A percentile compares a stretch with the other conserved stretches of the same genome.
These are phyloP conservation scores for Nakazawaea molendinolei DNA, from an alignment of 805 yeast species.

Conservation along the genomic window DNA sequence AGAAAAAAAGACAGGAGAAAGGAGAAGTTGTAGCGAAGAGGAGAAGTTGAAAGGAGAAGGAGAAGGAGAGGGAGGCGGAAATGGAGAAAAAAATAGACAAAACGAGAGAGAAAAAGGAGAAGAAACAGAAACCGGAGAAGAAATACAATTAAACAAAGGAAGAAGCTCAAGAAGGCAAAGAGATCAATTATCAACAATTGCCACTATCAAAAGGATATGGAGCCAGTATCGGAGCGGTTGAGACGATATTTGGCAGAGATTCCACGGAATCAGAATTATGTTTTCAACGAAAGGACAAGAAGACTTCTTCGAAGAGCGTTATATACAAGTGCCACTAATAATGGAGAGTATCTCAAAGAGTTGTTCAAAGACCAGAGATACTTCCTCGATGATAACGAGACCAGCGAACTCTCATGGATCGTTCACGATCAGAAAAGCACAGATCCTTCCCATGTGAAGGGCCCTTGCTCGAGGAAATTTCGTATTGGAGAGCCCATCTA, in stretches of 20 bases:
- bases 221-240: slow-evolving; percentile 19
- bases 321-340: slow-evolving; percentile 33
- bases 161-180: not conserved
- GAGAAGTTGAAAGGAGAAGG: too few relatives aligned
- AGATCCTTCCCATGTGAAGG: slow-evolving; percentile 42
- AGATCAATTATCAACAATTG: too few relatives aligned
- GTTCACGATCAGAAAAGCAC: slow-evolving; percentile 8
- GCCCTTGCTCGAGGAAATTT: slow-evolving; percentile 72
- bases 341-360: slow-evolving; percentile 31
- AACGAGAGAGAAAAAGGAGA: not conserved
- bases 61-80: not conserved
- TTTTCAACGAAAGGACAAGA: slow-evolving; percentile 23
- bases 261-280: slow-evolving; percentile 29
- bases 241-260: slow-evolving; percentile 30
- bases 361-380: slow-evolving; percentile 23
- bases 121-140: not conserved
- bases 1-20: not conserved
- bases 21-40: not conserved
- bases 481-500: slow-evolving; percentile 77
- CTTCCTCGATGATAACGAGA: not conserved
- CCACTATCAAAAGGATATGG: too few relatives aligned
- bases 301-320: slow-evolving; percentile 35
- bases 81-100: not conserved
- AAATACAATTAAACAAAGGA: not conserved
- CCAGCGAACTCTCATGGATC: not conserved